Evolutionary conservation across 257 asterid genomes (phyloP), one percentile per base, ranked within the genome.

Genomic region (Catharanthus roseus): DNA sequence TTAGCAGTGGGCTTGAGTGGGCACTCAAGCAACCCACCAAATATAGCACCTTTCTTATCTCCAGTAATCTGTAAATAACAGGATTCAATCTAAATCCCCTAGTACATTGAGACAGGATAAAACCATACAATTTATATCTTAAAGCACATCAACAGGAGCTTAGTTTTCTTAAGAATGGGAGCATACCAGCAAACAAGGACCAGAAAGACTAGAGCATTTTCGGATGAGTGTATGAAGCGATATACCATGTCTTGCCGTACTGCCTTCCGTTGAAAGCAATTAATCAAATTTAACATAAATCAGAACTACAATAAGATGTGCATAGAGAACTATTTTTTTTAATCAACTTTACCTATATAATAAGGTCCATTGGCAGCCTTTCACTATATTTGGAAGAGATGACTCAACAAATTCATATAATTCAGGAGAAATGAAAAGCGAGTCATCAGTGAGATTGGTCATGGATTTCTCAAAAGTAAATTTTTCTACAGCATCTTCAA

Each of bases 21-120:
- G 79, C 92, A 84, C 66, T 91, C 97, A n/a, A 91, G 90, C 80
- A 93, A 83, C 64, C 97, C 99, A 45, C 99, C 99, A 81, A 93
- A 91, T 56, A 91, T 79, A 18, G 99, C 95, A 82, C 99, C 99
- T 80, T 85, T 80, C 85, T 81, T 93, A 80, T 93, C 97, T 29
- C 99, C 96, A 47, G 96, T 83, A 72, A 93, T 88, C 97, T 93
- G 86, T 78, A 77, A 24, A 74, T 60, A 70, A 38, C 54, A 42
- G 26, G n/a, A 28, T 10, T 65, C 33, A 29, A 29, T 23, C 15
- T 21, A 44, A 65, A 29, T 65, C 38, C 33, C 13, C 38, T 49
- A 33, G 55, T 34, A 10, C 65, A n/a, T 47, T 13, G 58, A 57
- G 24, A 73, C 11, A 44, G 57, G 19, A 21, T 7, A 26, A 18